Evolutionary conservation across 192 early-diverging fungal species (phyloP), one percentile per base, ranked within the genome.

Genomic region (Rhizophagus sp.): DNA sequence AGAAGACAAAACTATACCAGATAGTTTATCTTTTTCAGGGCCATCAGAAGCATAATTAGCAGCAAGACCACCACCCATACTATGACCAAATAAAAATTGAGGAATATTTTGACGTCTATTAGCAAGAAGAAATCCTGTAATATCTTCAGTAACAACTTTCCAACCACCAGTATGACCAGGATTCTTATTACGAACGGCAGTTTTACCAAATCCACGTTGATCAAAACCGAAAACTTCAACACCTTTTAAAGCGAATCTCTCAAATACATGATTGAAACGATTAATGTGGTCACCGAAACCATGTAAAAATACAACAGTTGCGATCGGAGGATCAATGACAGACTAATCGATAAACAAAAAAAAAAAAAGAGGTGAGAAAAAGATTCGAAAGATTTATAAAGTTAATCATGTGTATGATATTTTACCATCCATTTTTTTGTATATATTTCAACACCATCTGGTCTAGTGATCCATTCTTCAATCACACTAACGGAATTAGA

Each of bases 131-230:
- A 87, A 85, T 8, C 83, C 80, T 49, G 86, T 86, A 33, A 91
- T 84, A 65, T 91, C 90, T n/a, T 81, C 82, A 47, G 83, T 79
- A 25, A 83, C 85, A 22, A 83, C 85, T 15, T 79, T 79, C 64
- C 85, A 89, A 25, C 90, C 87, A 65, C 85, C 83, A 62, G 87
- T 85, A 30, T 82, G 73, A 25, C 91, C 90, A 57, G 83, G 82
- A 19, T 80, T 77, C 34, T 85, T 83, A 76, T 69, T 61, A 12
- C 22, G 36, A 76, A 81, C 79, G 76, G 65, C 65, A 13, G 93
- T 94, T 79, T 89, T 73, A 22, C 93, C 93, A 77, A 87, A 91
- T 62, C 93, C 93, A 68, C 93, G 86, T 81, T 93, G 90, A 81
- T 94, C 92, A 73, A 83, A 90, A 15, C 78, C 87, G 39, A 84